Evolutionary conservation across 306 rosid species (phyloP), one percentile per base, ranked within the genome.

Genomic region (Begonia peltatifolia): DNA sequence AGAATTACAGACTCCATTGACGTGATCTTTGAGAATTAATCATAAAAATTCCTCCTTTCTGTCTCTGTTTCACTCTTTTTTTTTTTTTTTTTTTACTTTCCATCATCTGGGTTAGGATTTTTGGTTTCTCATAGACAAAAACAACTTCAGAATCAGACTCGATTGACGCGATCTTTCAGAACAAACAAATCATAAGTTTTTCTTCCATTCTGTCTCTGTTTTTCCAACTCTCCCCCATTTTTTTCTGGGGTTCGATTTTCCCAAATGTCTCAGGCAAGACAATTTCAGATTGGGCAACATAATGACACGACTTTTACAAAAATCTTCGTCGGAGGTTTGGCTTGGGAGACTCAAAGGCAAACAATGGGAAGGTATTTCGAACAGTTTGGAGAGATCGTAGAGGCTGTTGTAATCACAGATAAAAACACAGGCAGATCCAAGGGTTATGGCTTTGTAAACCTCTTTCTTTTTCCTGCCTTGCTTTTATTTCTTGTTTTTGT

Each of bases 271-370:
- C 94, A 83, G 62, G 73, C 72, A 74, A 76, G 84, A 77, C 87
- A 76, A 60, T 64, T 78, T 71, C 87, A 70, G 68, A 82, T 74
- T 85, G 9, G 16, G 17, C 44, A 52, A 2, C 53, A 52, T 54
- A 84, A 74, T 80, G 97, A 89, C 71, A 76, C 97, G 52, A 78
- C 83, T 42, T 85, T 84, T 50, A 89, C 95, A 61, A 89, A 89
- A 71, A 73, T 89, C 51, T 89, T 89, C 67, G 97, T 89, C 47
- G 97, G 97, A 58, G 97, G 97, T 25, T 69, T 89, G 61, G 97
- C 97, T 65, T 89, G 97, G 97, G 97, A 82, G 73, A 89, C 97
- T 70, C 87, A 85, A 22, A 80, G 90, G 51, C 94, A 82, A 14
- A 80, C 97, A 42, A 78, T 89, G 95, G 71, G 76, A 23, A 82